Evolutionary conservation across 176 grass and related monocot genomes (phyloP), one percentile per base, ranked within the genome.

Genomic region (Thinopyrum elongatum): DNA sequence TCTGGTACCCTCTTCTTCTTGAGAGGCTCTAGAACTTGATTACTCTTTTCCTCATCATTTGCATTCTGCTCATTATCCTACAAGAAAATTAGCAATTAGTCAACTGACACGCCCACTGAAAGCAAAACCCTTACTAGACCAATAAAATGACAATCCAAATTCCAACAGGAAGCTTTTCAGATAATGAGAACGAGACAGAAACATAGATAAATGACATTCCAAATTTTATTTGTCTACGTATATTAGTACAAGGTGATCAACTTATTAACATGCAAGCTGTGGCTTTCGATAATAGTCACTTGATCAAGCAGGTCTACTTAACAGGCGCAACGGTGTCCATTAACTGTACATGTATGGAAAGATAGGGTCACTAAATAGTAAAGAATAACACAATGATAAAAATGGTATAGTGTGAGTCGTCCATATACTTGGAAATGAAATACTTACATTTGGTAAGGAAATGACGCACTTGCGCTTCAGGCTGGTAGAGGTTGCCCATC

Each of bases 401-500:
- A 39, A 42, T 84, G 9, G 34, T 70, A 13, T 41, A 41, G 22
- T 71, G 33, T 41, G 35, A 23, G 68, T 1, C 21, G n/a, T 69
- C 10, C 16, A 28, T 27, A 64, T 46, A 58, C 35, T 7, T 22
- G 17, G 10, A 47, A 82, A 58, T 27, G 11, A 38, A 41, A 81
- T 78, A 90, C 93, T 94, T 74, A 92, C 87, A 86, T 73, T 1
- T 3, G 65, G 68, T 17, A 74, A 35, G 30, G 63, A 58, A 12
- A 28, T 74, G 58, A 47, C 53, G 21, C 64, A 53, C 70, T 80
- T 84, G 25, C 85, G 90, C 68, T 90, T 95, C 30, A 82, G 88
- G 34, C 8, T 83, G 69, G 30, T 16, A 6, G 75, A 83, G 60
- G 71, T n/a, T 84, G 57, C 35, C 69, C 36, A 27, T 23, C 23